Conservation (phyloP, 1,139 yeast species). For the Suhomyces ambrosiae region DNA sequence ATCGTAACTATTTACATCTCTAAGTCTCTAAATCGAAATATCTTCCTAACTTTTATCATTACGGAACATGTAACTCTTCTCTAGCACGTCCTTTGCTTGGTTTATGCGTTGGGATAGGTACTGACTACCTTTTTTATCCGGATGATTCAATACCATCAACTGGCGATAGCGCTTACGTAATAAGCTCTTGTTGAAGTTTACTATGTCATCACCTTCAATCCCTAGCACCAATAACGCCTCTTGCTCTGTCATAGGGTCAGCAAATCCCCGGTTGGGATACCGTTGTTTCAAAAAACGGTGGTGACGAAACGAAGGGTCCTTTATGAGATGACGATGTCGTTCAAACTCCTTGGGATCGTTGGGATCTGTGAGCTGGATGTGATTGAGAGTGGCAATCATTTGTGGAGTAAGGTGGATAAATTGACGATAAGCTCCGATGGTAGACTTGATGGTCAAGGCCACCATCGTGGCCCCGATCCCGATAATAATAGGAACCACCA, state of each 20-base stretch:
- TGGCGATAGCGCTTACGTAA: conserved; percentile 60
- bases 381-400: conserved; percentile 59
- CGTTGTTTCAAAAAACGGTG: conserved; percentile 28
- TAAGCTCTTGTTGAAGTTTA: conserved; percentile 43
- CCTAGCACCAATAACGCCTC: conserved; percentile 62
- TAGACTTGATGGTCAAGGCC: conserved; percentile 56
- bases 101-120: conserved; percentile 74
- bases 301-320: conserved; percentile 20
- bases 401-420: conserved; percentile 49
- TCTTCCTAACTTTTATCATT: conserved; percentile 12
- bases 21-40: too few species aligned
- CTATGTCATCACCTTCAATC: conserved; percentile 54
- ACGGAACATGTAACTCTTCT: conserved; percentile 51
- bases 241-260: conserved; percentile 55
- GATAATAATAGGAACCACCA: conserved; percentile 57
- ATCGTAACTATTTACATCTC: background rate
- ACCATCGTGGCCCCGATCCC: conserved; percentile 60
- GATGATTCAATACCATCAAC: conserved; percentile 70
- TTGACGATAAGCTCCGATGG: conserved; percentile 47
- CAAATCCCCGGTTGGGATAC: conserved; percentile 54
- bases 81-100: conserved; percentile 70
- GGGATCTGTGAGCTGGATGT: conserved; percentile 29
- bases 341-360: conserved; percentile 11
- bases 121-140: conserved; percentile 75
- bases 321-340: conserved; percentile 16